These are phyloP conservation scores for Geranomyces variabilis DNA, from an alignment of 192 early-diverging fungal genomes.

Conservation along the genomic window DNA sequence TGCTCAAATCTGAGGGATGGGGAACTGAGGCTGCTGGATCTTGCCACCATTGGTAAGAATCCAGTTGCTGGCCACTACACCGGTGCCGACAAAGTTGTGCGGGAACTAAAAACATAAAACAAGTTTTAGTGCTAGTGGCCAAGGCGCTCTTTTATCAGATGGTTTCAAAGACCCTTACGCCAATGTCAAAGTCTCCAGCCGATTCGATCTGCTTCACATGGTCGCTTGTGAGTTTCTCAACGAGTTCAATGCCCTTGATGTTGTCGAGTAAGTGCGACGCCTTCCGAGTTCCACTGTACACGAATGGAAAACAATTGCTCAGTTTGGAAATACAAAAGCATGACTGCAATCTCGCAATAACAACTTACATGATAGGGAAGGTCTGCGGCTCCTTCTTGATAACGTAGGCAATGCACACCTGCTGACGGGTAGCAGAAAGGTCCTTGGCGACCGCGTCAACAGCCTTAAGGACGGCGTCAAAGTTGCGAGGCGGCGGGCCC, in stretches of 20 bases:
- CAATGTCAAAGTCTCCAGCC: background rate
- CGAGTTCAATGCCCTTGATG: background rate
- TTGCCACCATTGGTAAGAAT: background rate
- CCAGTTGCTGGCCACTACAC: background rate
- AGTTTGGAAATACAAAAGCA: too few relatives aligned
- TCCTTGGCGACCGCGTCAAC: background rate
- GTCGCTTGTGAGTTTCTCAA: background rate
- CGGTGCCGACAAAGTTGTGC: conserved; percentile 8
- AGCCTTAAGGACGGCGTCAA: background rate
- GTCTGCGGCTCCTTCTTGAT: conserved; percentile 11
- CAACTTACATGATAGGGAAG: conserved; percentile 6
- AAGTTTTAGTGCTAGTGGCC: background rate
- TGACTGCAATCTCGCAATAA: too few relatives aligned
- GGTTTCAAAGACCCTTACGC: background rate
- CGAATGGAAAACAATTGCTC: too few relatives aligned
- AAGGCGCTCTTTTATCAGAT: background rate
- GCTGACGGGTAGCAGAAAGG: background rate
- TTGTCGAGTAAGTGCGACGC: background rate
- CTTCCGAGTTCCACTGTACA: background rate
- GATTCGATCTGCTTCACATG: background rate
- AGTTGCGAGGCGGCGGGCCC: background rate
- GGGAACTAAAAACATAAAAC: conserved; percentile 11
- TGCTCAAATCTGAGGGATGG: conserved; percentile 2
- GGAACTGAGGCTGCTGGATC: background rate
- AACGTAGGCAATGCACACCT: conserved; percentile 12